A percentile compares a stretch with the other conserved stretches of the same genome.
Evolutionary conservation across 2,329 filamentous ascomycete genomes (phyloP).

Genomic region (Penicillium sp.): DNA sequence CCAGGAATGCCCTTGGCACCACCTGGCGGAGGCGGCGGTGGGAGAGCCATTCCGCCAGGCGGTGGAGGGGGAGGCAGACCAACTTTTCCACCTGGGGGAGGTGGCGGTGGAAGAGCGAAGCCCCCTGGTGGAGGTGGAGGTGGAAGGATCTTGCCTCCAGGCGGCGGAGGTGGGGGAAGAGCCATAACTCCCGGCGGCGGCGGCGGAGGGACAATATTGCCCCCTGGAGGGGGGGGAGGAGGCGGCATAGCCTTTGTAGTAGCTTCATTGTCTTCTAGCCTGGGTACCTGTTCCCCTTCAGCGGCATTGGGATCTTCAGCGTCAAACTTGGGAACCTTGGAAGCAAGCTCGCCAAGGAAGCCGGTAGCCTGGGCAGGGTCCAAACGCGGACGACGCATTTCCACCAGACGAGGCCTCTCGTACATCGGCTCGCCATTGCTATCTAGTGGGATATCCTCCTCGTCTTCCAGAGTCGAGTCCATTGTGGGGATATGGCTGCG

Average conservation of each 20-base stretch:
- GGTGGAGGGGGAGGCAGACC: constrained; percentile 50
- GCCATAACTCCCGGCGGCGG: constrained; percentile 37
- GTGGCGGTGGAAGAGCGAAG: constrained; percentile 20
- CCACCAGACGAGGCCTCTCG: constrained; percentile 75
- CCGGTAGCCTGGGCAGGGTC: constrained; percentile 62
- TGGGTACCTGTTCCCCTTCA: constrained; percentile 5
- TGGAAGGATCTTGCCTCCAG: constrained; percentile 30
- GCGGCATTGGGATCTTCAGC: constrained; percentile 21
- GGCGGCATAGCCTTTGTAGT: constrained; percentile 15
- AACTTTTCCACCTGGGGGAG: constrained; percentile 37
- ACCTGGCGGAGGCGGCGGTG: constrained; percentile 45
- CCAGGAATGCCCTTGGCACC: constrained; percentile 44
- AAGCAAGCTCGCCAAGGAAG: constrained; percentile 68
- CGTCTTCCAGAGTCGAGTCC: constrained; percentile 37
- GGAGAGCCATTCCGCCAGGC: constrained; percentile 39
- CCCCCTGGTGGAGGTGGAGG: constrained; percentile 5
- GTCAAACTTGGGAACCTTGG: constrained; percentile 75
- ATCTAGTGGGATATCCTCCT: constrained; percentile 48
- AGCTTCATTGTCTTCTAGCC: constrained; percentile 12
- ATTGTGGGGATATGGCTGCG: constrained; percentile 43
- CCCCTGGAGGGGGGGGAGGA: constrained; percentile 14
- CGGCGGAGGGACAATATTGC: constrained; percentile 17
- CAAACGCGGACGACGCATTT: constrained; percentile 68
- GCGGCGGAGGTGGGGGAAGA: constrained; percentile 11
- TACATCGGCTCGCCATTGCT: constrained; percentile 62